phyloP scores from a whole-genome alignment of 805 yeast genomes.

The Myxozyma sirexii region DNA sequence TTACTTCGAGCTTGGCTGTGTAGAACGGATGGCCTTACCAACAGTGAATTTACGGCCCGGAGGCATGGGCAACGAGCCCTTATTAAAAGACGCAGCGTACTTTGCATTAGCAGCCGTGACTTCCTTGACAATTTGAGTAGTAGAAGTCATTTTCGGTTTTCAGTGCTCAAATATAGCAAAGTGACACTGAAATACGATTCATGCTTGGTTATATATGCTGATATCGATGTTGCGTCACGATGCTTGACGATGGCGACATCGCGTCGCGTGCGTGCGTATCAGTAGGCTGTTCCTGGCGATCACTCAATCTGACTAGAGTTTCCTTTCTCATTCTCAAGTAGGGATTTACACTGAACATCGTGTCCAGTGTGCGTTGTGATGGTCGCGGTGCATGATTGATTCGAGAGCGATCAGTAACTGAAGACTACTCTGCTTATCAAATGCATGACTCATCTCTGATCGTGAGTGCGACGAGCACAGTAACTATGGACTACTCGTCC shows the following conservation, averaged over 20 bases:
- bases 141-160: not conserved
- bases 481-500: too few relatives aligned
- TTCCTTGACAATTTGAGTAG: conserved; percentile 14
- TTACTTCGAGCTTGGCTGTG: not conserved
- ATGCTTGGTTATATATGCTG: too few relatives aligned
- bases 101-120: conserved; percentile 22
- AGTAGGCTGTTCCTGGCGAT: not conserved
- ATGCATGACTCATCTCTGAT: too few relatives aligned
- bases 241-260: conserved; percentile 4
- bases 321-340: too few relatives aligned
- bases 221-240: not conserved
- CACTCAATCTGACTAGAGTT: too few relatives aligned
- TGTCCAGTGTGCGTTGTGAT: too few relatives aligned
- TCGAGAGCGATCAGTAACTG: too few relatives aligned
- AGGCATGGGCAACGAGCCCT: conserved; percentile 29
- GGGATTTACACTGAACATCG: too few relatives aligned
- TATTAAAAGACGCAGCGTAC: conserved; percentile 19
- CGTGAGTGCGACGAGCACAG: too few relatives aligned
- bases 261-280: not conserved
- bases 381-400: too few relatives aligned
- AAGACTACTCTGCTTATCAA: too few relatives aligned
- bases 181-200: not conserved
- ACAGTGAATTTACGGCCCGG: conserved; percentile 31
- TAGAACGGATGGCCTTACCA: conserved; percentile 8
- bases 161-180: not conserved